Base-by-base conservation (phyloP, 2,329 filamentous ascomycete species). In the Sclerotinia nivalis region DNA sequence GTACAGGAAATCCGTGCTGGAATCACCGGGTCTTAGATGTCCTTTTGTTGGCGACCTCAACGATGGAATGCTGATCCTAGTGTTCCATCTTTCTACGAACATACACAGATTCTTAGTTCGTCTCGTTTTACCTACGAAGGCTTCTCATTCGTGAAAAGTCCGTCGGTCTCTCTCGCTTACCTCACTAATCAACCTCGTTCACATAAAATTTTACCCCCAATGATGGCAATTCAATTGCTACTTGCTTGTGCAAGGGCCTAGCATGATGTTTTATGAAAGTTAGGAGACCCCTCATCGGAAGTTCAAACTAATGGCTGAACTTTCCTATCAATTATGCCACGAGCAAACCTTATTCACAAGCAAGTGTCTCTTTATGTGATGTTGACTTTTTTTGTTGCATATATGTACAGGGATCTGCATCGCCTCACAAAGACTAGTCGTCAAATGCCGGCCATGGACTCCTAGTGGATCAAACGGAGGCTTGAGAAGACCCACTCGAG, bases 121-220 rank as follows among this genome's bases (percentile, higher is more conserved):
- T 5, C 22, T n/a, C 8, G 1, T 15, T 9, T 13, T 6, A 5
- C 55, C 55, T 15, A 25, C 12, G 3, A 20, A 4, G 22, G 7
- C 22, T 18, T 40, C 12, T 4, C 12, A 58, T 40, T 12, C 1
- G 12, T 40, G 12, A 40, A 40, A 58, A 5, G 1, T 7, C 22
- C 20, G 20, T 9, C 2, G 28, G 18, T 34, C 54, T 6, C 40
- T 43, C 40, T 4, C 15, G 4, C 40, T 43, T 43, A 18, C 15
- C 40, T 18, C 6, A 43, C 40, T 43, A 6, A 43, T 18, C 4
- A 7, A 18, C 1, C 40, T 43, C 4, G 13, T 43, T 13, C 13
- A 1, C 15, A 0, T 18, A 43, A 6, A 13, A 1, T 0, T 15
- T 10, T 22, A 10, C 9, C 1, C 6, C 7, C 18, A 49, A 49